Evolutionary conservation across 2,329 filamentous ascomycete species (phyloP).

Genomic region (Ceratocystis smalleyi): DNA sequence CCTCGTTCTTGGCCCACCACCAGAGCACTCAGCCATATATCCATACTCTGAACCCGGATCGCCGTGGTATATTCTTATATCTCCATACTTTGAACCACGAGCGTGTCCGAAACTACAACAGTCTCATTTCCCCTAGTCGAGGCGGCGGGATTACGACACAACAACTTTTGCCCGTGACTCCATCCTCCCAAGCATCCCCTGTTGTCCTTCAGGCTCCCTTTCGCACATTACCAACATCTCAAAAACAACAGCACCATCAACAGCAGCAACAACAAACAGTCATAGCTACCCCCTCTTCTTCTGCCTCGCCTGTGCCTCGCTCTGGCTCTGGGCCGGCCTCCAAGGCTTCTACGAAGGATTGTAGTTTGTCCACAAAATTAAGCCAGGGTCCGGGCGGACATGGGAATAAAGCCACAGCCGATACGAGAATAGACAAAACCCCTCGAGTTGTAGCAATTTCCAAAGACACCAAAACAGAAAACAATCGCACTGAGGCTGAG

Average conservation of each 20-base stretch:
- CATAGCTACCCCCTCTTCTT: not conserved
- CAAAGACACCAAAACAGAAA: not conserved
- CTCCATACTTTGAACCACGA: too few relatives aligned
- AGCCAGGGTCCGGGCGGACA: constrained; percentile 10
- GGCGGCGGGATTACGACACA: constrained; percentile 41
- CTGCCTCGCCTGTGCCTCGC: not conserved
- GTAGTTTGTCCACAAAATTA: constrained; percentile 1
- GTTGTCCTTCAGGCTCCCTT: constrained; percentile 1
- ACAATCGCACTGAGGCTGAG: not conserved
- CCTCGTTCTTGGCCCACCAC: constrained; percentile 29
- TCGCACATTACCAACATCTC: not conserved
- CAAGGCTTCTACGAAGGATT: constrained; percentile 5
- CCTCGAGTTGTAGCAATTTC: not conserved
- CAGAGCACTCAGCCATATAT: constrained; percentile 36
- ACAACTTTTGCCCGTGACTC: constrained; percentile 36
- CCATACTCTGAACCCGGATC: too few relatives aligned
- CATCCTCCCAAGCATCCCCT: constrained; percentile 28
- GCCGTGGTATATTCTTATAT: too few relatives aligned
- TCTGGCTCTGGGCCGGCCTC: not conserved
- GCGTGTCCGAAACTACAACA: constrained; percentile 50
- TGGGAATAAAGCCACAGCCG: constrained; percentile 8
- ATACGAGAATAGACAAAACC: not conserved
- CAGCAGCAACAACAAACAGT: not conserved
- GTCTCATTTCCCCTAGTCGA: constrained; percentile 43
- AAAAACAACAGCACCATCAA: not conserved